Evolutionary conservation across 768 basidiomycete species (phyloP).

Genomic region (Psilocybe subaeruginosa): DNA sequence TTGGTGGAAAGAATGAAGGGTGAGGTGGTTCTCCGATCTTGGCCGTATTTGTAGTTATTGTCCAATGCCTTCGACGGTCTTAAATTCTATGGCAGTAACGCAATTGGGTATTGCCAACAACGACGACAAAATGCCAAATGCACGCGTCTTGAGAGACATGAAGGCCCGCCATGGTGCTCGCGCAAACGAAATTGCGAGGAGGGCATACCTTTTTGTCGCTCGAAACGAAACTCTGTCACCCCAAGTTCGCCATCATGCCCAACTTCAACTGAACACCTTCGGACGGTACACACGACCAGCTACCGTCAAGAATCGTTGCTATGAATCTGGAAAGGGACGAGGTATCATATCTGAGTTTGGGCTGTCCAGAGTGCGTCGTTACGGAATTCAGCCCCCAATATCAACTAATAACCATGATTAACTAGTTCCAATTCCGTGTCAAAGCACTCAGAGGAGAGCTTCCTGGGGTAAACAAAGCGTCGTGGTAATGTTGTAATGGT

Average conservation of each 20-base stretch:
- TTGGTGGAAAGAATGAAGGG: conserved; percentile 9
- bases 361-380: conserved; percentile 67
- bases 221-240: conserved; percentile 89
- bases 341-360: conserved; percentile 92
- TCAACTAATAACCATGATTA: background rate
- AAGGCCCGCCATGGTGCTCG: conserved; percentile 74
- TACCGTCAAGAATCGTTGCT: conserved; percentile 88
- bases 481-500: conserved; percentile 64
- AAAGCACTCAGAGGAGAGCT: conserved; percentile 83
- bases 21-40: conserved; percentile 29
- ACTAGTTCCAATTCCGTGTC: conserved; percentile 86
- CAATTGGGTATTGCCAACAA: background rate
- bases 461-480: conserved; percentile 87
- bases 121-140: conserved; percentile 38
- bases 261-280: conserved; percentile 90
- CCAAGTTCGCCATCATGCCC: conserved; percentile 90
- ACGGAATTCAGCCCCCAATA: background rate
- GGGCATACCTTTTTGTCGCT: conserved; percentile 93
- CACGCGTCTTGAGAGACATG: conserved; percentile 72
- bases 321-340: conserved; percentile 82
- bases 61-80: conserved; percentile 12
- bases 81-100: background rate
- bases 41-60: conserved; percentile 41
- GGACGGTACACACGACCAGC: conserved; percentile 82
- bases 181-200: conserved; percentile 78